Conservation (phyloP, 306 rosid species). For the Vigna unguiculata region DNA sequence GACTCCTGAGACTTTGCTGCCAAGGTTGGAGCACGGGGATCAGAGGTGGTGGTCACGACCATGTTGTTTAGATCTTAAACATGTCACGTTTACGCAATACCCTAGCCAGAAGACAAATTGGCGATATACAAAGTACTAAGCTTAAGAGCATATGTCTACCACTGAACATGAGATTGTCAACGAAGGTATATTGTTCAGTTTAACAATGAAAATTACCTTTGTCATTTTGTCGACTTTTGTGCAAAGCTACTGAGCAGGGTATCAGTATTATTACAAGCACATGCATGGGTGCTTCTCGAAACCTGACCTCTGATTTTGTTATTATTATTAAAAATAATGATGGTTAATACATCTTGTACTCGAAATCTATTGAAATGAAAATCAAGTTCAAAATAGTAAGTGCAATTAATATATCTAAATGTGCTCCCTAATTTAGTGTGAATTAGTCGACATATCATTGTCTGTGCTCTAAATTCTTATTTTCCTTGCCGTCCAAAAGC, state of each 20-base stretch:
- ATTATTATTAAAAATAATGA: neutral
- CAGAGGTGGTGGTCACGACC: neutral
- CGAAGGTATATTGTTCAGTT: constrained; percentile 7
- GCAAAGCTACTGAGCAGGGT: neutral
- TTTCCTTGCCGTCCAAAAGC: constrained; percentile 35
- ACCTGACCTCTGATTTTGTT: neutral
- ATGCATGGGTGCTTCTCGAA: constrained; percentile 24
- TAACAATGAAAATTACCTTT: neutral
- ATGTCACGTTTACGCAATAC: neutral
- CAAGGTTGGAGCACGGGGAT: neutral
- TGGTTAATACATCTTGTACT: neutral
- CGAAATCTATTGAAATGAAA: constrained; percentile 6
- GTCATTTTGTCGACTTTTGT: constrained; percentile 26
- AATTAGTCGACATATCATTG: constrained; percentile 36
- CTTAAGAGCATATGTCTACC: neutral
- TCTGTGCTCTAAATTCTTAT: constrained; percentile 24
- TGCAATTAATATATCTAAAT: constrained; percentile 3
- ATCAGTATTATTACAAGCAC: neutral
- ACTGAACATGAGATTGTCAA: constrained; percentile 6
- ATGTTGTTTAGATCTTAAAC: neutral
- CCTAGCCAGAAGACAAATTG: neutral
- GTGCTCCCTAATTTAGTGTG: neutral
- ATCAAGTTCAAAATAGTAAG: neutral
- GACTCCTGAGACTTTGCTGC: constrained; percentile 32
- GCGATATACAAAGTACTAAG: neutral